phyloP scores from a whole-genome alignment of 768 basidiomycete genomes.

The Hericium coralloides region DNA sequence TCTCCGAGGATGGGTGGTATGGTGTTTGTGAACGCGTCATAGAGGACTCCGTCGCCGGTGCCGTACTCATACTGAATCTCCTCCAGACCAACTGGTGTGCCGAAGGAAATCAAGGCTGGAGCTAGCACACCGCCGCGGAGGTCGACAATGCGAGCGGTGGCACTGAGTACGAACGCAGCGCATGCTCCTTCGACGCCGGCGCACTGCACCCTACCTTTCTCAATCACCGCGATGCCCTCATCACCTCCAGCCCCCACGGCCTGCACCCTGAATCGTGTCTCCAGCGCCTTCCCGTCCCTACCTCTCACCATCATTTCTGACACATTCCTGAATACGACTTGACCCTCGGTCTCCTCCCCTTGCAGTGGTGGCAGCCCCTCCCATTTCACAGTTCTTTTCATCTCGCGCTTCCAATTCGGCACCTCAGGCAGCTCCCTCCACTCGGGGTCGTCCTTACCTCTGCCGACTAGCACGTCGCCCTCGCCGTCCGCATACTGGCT shows the following conservation, averaged over 20 bases:
- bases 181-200: slow-evolving; percentile 20
- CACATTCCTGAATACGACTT: slow-evolving; percentile 48
- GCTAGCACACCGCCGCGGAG: slow-evolving; percentile 53
- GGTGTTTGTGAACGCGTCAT: slow-evolving; percentile 33
- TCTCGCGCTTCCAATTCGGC: slow-evolving; percentile 57
- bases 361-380: slow-evolving; percentile 66
- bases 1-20: slow-evolving; percentile 36
- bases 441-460: slow-evolving; percentile 13
- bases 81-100: slow-evolving; percentile 50
- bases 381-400: slow-evolving; percentile 43
- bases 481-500: background rate
- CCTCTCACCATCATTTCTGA: slow-evolving; percentile 25
- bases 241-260: background rate
- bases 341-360: slow-evolving; percentile 21
- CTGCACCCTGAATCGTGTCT: slow-evolving; percentile 7
- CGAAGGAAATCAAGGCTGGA: slow-evolving; percentile 59
- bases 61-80: slow-evolving; percentile 52
- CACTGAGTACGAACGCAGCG: slow-evolving; percentile 1
- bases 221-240: slow-evolving; percentile 34
- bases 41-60: slow-evolving; percentile 54
- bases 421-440: slow-evolving; percentile 27
- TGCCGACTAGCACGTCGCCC: slow-evolving; percentile 7
- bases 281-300: slow-evolving; percentile 7
- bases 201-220: slow-evolving; percentile 47
- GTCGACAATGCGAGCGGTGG: slow-evolving; percentile 29